phyloP scores from a whole-genome alignment of 768 basidiomycete species.

The Russula lepida region DNA sequence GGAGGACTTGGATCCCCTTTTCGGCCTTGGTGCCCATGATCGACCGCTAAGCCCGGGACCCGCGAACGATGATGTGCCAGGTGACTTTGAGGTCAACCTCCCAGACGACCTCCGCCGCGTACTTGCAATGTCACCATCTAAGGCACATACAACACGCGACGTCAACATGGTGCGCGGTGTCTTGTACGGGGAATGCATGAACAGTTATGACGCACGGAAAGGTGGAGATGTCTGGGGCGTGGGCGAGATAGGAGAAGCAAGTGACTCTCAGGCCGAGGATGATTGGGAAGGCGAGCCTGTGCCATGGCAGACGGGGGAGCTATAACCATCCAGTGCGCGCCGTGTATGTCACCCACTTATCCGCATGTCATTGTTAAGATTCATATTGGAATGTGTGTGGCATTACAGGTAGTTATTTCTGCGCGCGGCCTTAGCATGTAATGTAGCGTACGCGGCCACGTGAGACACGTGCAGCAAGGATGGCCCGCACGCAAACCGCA shows the following conservation, averaged over 20 bases:
- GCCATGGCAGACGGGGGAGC: constrained; percentile 72
- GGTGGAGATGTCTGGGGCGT: constrained; percentile 73
- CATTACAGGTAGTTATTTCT: background rate
- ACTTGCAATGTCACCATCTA: constrained; percentile 48
- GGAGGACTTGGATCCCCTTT: constrained; percentile 17
- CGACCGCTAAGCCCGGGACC: constrained; percentile 17
- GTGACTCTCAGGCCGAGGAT: constrained; percentile 24
- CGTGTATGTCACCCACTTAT: constrained; percentile 27
- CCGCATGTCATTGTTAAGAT: constrained; percentile 9
- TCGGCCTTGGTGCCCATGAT: constrained; percentile 11
- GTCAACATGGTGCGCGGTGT: constrained; percentile 48
- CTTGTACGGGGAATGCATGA: constrained; percentile 47
- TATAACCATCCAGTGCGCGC: constrained; percentile 34
- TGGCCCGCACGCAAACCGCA: constrained; percentile 3
- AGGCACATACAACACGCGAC: constrained; percentile 22
- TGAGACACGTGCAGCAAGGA: constrained; percentile 19
- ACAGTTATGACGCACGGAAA: constrained; percentile 51
- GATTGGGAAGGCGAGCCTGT: constrained; percentile 76
- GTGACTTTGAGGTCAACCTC: constrained; percentile 46
- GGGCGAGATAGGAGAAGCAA: constrained; percentile 47
- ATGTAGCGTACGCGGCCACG: constrained; percentile 18
- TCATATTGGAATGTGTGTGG: constrained; percentile 6
- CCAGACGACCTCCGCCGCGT: constrained; percentile 59
- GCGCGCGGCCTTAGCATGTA: constrained; percentile 10
- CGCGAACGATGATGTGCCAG: constrained; percentile 28